Evolutionary conservation across 2,329 filamentous ascomycete species (phyloP), one percentile per base, ranked within the genome.

Genomic region (Chaetothyriales sp.): DNA sequence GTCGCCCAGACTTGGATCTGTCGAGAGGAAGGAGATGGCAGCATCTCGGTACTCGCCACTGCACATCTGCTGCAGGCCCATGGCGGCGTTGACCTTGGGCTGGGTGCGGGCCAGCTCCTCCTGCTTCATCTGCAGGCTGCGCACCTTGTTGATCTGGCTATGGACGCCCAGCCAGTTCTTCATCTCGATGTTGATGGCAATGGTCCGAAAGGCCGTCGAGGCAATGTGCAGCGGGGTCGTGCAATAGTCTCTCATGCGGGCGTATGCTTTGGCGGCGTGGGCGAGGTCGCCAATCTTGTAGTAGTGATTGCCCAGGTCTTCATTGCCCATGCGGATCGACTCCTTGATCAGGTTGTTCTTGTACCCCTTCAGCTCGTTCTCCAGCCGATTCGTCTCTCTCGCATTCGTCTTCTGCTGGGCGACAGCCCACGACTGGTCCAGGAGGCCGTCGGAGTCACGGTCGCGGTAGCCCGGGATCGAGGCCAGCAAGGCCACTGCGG

Each of bases 341-440:
- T 98, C 92, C 65, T 95, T 95, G 61, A 98, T 88, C 44, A 96
- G 70, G 61, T 96, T 98, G 64, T 95, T 95, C 69, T 92, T 95
- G 68, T 96, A 96, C 1, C 83, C 83, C 66, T 88, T 89, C 18
- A 98, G 73, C 66, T 96, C 87, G 15, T 77, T 72, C 63, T 95
- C 87, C 50, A 96, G 73, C n/a, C 84, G 78, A 50, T 79, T 73
- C 0, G 82, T 82, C 65, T 94, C 84, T 1, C 71, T 69, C 58
- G 78, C 78, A 60, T 89, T 86, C 48, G 76, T 70, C 55, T 78
- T 78, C 19, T 81, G 78, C 39, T 77, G 83, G 52, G 70, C 73
- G 6, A 83, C 76, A n/a, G 83, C 75, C 90, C 90, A 96, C n/a
- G 71, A 70, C 19, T 74, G 70, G 61, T 96, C 88, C 50, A 73